Evolutionary conservation across 768 basidiomycete genomes (phyloP), one percentile per base, ranked within the genome.

Genomic region (Leccinum arenicola): DNA sequence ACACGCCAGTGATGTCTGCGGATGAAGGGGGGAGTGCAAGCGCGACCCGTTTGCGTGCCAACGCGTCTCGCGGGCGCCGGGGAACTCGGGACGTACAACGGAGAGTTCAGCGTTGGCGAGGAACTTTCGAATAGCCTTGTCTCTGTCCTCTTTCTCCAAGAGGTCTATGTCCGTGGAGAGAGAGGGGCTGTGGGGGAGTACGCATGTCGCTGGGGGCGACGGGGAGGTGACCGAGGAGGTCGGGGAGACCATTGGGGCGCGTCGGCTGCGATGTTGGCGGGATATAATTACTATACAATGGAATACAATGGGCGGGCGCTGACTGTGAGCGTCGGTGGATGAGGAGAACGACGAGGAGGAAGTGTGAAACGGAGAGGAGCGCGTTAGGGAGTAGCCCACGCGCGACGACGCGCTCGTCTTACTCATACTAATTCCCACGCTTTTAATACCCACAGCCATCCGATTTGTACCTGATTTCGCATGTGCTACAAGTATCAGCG

Each of bases 211-310:
- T 63, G 86, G 86, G 25, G 91, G 91, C 52, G 91, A 93, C 68
- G 87, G 85, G 59, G 90, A 91, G 70, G 91, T 92, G 67, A 88
- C 82, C 62, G 89, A 89, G 66, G 89, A 91, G 61, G 88, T 84
- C 58, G 91, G 88, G 40, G 89, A 87, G 68, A 88, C 85, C 90
- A 91, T 92, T 66, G 68, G 62, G 60, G 71, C 72, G 72, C 73
- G 73, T 67, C 73, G 31, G 57, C 11, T 49, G 52, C 7, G 23
- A 23, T 45, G 11, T n/a, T 10, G n/a, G 11, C 27, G 54, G 64
- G 36, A 55, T 63, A 66, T 64, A 61, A 62, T 62, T 67, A 63
- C 49, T 23, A 47, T 15, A 61, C 54, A 57, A 23, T 57, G 58
- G 61, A 40, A 61, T 64, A 61, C 64, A 64, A 19, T 5, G 64